A percentile compares a stretch with the other conserved stretches of the same genome.
Evolutionary conservation across 441 rosid genomes (phyloP).

Genomic region (Populus hybrid): DNA sequence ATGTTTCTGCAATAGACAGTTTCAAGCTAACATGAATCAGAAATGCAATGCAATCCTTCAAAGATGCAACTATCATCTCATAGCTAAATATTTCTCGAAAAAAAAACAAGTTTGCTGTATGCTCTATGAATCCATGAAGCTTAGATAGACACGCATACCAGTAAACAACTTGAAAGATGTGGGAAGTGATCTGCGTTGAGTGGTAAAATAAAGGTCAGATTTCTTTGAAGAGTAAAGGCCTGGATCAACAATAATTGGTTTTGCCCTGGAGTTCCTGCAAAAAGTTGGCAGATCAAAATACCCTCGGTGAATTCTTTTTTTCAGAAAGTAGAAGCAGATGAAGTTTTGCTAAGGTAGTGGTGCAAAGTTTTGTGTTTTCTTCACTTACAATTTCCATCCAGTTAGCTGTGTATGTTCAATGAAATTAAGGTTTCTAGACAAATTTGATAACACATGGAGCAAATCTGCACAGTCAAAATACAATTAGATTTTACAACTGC

Average conservation of each 20-base stretch:
- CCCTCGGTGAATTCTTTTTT: background rate
- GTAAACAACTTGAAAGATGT: constrained; percentile 85
- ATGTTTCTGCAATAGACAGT: background rate
- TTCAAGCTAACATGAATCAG: background rate
- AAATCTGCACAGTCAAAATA: constrained; percentile 54
- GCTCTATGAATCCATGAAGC: constrained; percentile 3
- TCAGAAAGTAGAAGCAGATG: background rate
- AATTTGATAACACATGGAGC: constrained; percentile 66
- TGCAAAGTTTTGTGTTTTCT: constrained; percentile 7
- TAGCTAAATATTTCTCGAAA: background rate
- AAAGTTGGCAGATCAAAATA: constrained; percentile 11
- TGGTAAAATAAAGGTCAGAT: constrained; percentile 79
- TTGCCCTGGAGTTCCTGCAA: constrained; percentile 78
- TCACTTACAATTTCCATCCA: constrained; percentile 93
- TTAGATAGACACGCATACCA: constrained; percentile 36
- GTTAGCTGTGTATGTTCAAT: constrained; percentile 71
- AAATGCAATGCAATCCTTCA: background rate
- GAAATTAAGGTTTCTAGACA: constrained; percentile 76
- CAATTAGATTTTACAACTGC: constrained; percentile 13
- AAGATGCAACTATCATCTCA: background rate
- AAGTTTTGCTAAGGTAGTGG: constrained; percentile 1
- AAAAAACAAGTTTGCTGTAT: background rate
- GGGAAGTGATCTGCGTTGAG: constrained; percentile 85
- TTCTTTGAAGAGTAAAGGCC: constrained; percentile 87
- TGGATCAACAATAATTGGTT: constrained; percentile 84